These are phyloP conservation scores for Paulownia fortunei DNA, from an alignment of 257 asterid species.

Conservation along the genomic window DNA sequence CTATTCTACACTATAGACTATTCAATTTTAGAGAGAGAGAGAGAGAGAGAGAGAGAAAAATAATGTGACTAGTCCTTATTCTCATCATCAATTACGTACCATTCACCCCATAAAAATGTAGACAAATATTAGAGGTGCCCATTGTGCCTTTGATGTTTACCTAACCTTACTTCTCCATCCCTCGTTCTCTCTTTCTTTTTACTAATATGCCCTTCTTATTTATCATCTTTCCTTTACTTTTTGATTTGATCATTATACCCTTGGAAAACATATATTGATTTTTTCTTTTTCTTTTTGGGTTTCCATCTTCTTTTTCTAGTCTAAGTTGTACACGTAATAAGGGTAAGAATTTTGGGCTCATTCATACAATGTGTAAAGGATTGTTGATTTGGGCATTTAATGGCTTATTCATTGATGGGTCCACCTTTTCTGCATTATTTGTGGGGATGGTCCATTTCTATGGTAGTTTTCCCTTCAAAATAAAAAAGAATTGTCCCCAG, in stretches of 20 bases:
- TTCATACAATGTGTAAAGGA: slow-evolving; percentile 39
- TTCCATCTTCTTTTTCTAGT: slow-evolving; percentile 28
- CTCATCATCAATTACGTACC: slow-evolving; percentile 62
- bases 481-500: slow-evolving; percentile 12
- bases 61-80: slow-evolving; percentile 40
- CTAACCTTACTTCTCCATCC: slow-evolving; percentile 50
- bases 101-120: slow-evolving; percentile 48
- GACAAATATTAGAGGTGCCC: slow-evolving; percentile 53
- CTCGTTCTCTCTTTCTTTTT: slow-evolving; percentile 28
- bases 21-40: slow-evolving; percentile 17
- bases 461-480: slow-evolving; percentile 35
- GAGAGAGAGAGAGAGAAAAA: background rate
- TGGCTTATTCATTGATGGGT: slow-evolving; percentile 55
- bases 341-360: slow-evolving; percentile 39
- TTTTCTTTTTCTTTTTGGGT: background rate
- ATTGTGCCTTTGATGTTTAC: slow-evolving; percentile 63
- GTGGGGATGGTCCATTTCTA: slow-evolving; percentile 56
- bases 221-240: background rate
- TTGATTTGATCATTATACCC: slow-evolving; percentile 44
- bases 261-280: background rate
- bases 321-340: slow-evolving; percentile 47
- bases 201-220: slow-evolving; percentile 38
- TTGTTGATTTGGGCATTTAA: slow-evolving; percentile 62
- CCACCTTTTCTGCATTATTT: slow-evolving; percentile 47
- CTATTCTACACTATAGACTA: slow-evolving; percentile 7